Evolutionary conservation across 1,284 basidiomycete genomes (phyloP), one percentile per base, ranked within the genome.

Genomic region (Trametes sp.): DNA sequence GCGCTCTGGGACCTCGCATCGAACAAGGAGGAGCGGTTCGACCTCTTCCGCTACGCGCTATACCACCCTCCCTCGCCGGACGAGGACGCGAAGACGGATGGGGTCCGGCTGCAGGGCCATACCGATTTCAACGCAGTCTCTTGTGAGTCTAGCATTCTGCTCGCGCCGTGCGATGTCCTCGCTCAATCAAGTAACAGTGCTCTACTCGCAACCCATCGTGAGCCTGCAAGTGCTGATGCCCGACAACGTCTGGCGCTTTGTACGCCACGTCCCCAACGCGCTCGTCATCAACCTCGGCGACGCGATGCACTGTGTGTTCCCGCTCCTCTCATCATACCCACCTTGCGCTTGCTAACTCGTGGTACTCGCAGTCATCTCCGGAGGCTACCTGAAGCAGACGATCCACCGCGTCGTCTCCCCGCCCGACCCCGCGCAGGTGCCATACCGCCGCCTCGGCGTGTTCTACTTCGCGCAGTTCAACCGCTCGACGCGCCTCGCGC

Each of bases 211-310:
- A 67, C 82, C 82, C 1, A 78, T 84, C 28, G 78, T 82, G 2
- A 82, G 81, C 1, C 71, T 84, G 21, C 82, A 84, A 65, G 81
- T 83, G 42, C 74, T 81, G 48, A 81, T 80, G 73, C 78, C 77
- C 1, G 77, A 79, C 63, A 77, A 79, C 31, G 75, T 77, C n/a
- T 84, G 82, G 82, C 76, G 78, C 61, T 84, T 79, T 69, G 81
- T 82, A 23, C 80, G 80, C 68, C 77, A 78, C 67, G 66, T 70
- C 49, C 76, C 78, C 46, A 72, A 73, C 36, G 75, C 76, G 6
- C 72, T 78, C 50, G 75, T 83, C 19, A 81, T 82, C 67, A 83
- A 83, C 70, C 79, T 81, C 41, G 81, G 81, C 26, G 82, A 82
- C 65, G 78, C 80, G 44, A 66, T 82, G 21, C 75, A 75, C 26